These are phyloP conservation scores for Thelephora terrestris DNA, from an alignment of 1,284 basidiomycete genomes.

Conservation along the genomic window DNA sequence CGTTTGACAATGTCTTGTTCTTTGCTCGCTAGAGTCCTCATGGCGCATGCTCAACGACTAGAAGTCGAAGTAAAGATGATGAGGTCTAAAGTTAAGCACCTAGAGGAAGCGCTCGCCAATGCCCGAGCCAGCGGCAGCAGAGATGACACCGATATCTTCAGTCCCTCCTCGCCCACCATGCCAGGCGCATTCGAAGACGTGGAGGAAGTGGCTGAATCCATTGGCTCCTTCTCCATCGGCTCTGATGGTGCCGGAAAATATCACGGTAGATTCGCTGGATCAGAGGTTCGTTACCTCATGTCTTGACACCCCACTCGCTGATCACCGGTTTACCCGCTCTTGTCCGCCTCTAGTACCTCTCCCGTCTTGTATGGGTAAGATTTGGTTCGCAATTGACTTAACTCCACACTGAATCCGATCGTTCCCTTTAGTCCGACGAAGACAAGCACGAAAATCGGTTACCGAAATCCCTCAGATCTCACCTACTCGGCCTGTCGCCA, in stretches of 20 bases:
- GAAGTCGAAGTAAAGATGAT: slow-evolving; percentile 35
- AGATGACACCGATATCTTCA: slow-evolving; percentile 1
- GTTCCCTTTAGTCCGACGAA: slow-evolving; percentile 3
- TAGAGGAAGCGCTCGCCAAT: slow-evolving; percentile 40
- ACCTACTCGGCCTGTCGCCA: slow-evolving; percentile 27
- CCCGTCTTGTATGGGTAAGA: slow-evolving; percentile 31
- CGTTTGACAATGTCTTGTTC: background rate
- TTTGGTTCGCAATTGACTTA: background rate
- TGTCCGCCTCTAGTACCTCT: slow-evolving; percentile 27
- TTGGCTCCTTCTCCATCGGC: slow-evolving; percentile 11
- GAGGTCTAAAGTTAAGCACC: slow-evolving; percentile 41
- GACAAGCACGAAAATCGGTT: slow-evolving; percentile 2
- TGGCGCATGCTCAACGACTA: slow-evolving; percentile 35
- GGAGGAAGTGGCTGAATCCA: slow-evolving; percentile 20
- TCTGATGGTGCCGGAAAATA: slow-evolving; percentile 8
- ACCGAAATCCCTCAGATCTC: slow-evolving; percentile 9
- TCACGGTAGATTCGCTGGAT: slow-evolving; percentile 7
- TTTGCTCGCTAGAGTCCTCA: slow-evolving; percentile 28
- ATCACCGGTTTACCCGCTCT: background rate
- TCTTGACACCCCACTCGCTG: background rate
- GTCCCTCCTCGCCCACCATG: slow-evolving; percentile 3
- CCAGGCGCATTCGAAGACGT: slow-evolving; percentile 9
- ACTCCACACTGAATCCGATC: background rate
- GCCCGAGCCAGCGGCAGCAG: slow-evolving; percentile 14
- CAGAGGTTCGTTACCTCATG: slow-evolving; percentile 8